Evolutionary conservation across 1,284 basidiomycete genomes (phyloP).

Genomic region (Ustilago esculenta): DNA sequence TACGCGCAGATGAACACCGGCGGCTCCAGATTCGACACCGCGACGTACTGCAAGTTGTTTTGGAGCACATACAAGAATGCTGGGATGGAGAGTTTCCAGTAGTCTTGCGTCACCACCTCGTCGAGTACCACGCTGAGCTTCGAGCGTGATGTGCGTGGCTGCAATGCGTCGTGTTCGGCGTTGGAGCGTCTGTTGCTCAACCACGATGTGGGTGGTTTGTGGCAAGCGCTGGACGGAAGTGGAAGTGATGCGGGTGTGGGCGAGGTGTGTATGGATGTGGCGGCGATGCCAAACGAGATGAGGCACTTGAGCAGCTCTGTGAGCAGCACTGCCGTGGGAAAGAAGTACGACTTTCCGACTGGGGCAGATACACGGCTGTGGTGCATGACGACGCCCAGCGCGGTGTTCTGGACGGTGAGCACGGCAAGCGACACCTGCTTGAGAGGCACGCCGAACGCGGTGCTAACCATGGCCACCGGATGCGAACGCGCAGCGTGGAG

Average conservation of each 20-base stretch:
- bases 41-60: constrained; percentile 95
- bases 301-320: constrained; percentile 90
- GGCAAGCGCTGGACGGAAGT: too few relatives aligned
- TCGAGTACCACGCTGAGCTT: constrained; percentile 50
- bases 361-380: constrained; percentile 81
- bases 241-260: constrained; percentile 20
- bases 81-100: constrained; percentile 96
- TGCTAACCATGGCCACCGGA: constrained; percentile 17
- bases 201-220: too few relatives aligned
- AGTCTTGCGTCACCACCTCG: constrained; percentile 75
- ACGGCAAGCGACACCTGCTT: constrained; percentile 77
- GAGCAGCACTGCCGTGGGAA: constrained; percentile 88
- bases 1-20: constrained; percentile 84
- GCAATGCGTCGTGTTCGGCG: constrained; percentile 15
- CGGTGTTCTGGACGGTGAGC: constrained; percentile 85
- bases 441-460: constrained; percentile 33
- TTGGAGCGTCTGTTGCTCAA: constrained; percentile 8
- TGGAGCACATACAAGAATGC: constrained; percentile 87
- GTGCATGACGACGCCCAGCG: constrained; percentile 61
- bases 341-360: constrained; percentile 78
- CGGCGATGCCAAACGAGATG: constrained; percentile 80
- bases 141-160: constrained; percentile 8
- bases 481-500: too few relatives aligned
- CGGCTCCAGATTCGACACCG: constrained; percentile 88
- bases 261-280: constrained; percentile 56